These are phyloP conservation scores for Amphirosellinia nigrospora DNA, from an alignment of 495 filamentous ascomycete genomes.

Conservation along the genomic window DNA sequence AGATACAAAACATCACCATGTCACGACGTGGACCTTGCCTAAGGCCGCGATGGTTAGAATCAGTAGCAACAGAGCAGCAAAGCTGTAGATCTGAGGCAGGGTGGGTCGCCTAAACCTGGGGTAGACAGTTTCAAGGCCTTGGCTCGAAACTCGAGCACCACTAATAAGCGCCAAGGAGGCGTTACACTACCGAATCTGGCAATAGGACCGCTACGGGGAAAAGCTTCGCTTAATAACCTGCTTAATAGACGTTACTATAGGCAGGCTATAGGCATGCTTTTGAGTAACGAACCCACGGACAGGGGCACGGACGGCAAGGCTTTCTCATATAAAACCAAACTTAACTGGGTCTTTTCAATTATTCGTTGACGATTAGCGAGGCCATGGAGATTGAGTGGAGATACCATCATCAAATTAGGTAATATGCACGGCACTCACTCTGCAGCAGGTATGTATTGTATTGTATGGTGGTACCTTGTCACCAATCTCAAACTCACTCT, in stretches of 20 bases:
- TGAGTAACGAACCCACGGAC: neutral
- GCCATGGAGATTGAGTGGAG: neutral
- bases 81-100: slow-evolving; percentile 22
- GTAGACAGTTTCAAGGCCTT: slow-evolving; percentile 22
- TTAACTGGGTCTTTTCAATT: neutral
- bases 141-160: slow-evolving; percentile 9
- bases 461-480: no score
- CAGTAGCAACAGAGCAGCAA: neutral
- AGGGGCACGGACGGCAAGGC: neutral
- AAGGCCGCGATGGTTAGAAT: slow-evolving; percentile 5
- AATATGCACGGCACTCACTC: no score
- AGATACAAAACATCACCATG: slow-evolving; percentile 20
- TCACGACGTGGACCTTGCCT: slow-evolving; percentile 1
- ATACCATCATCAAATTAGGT: neutral
- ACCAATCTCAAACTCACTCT: neutral
- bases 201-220: neutral
- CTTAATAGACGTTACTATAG: no score
- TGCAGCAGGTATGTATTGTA: no score
- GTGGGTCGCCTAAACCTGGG: slow-evolving; percentile 19
- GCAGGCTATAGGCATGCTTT: no score
- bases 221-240: neutral
- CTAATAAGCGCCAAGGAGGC: slow-evolving; percentile 6
- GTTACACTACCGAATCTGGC: neutral
- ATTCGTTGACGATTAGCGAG: neutral
- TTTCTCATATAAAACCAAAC: neutral